These are phyloP conservation scores for Trametes sp. DNA, from an alignment of 1,284 basidiomycete species.

Conservation along the genomic window DNA sequence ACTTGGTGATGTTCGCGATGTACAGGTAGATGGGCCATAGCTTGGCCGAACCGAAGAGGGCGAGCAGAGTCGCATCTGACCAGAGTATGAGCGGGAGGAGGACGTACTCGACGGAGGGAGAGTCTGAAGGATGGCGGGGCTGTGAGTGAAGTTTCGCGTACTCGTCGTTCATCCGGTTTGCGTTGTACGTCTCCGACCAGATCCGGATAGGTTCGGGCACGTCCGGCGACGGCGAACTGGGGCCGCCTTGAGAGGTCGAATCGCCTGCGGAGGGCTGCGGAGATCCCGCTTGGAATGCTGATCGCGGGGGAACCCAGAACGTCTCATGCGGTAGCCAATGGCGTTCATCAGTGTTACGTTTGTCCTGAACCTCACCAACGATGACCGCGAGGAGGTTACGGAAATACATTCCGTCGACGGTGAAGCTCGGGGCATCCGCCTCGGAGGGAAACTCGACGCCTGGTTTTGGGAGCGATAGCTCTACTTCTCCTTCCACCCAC, in stretches of 20 bases:
- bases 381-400: slow-evolving; percentile 21
- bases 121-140: slow-evolving; percentile 15
- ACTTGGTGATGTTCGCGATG: slow-evolving; percentile 36
- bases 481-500: slow-evolving; percentile 33
- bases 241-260: neutral
- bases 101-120: slow-evolving; percentile 19
- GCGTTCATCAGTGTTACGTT: neutral
- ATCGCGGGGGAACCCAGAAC: neutral
- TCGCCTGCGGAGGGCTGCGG: neutral
- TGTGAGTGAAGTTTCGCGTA: slow-evolving; percentile 16
- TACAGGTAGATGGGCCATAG: slow-evolving; percentile 17
- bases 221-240: neutral
- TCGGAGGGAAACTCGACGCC: slow-evolving; percentile 26
- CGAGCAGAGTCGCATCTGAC: slow-evolving; percentile 32
- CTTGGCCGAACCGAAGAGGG: slow-evolving; percentile 29
- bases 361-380: slow-evolving; percentile 2
- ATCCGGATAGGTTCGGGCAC: slow-evolving; percentile 4
- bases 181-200: slow-evolving; percentile 27
- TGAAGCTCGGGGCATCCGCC: slow-evolving; percentile 34
- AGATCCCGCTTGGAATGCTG: neutral
- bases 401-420: slow-evolving; percentile 34
- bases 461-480: slow-evolving; percentile 34
- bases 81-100: slow-evolving; percentile 27
- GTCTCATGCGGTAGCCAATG: slow-evolving; percentile 11
- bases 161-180: slow-evolving; percentile 26